Evolutionary conservation across 2,329 filamentous ascomycete species (phyloP).

Genomic region (Monilinia aucupariae): DNA sequence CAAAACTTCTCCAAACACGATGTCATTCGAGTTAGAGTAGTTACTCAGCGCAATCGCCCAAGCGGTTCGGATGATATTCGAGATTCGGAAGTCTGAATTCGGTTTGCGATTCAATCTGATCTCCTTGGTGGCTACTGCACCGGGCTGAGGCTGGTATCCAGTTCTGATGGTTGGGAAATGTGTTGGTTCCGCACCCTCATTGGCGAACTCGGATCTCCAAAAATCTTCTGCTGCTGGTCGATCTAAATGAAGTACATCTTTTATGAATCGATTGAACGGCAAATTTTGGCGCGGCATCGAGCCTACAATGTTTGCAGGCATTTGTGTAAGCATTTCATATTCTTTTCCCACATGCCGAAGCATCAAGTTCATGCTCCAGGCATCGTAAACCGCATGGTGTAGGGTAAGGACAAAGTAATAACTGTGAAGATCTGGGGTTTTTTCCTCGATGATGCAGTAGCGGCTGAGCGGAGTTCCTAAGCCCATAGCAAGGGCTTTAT

Average conservation of each 20-base stretch:
- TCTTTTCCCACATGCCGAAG: constrained; percentile 30
- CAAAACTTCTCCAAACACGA: constrained; percentile 42
- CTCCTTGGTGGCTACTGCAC: not conserved
- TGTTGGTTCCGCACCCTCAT: constrained; percentile 40
- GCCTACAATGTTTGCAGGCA: constrained; percentile 31
- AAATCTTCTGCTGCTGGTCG: constrained; percentile 40
- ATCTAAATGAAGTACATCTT: constrained; percentile 41
- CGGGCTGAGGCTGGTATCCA: not conserved
- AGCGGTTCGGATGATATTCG: constrained; percentile 30
- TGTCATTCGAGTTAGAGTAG: constrained; percentile 38
- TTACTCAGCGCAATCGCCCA: constrained; percentile 40
- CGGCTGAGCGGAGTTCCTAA: constrained; percentile 1
- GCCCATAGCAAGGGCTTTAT: not conserved
- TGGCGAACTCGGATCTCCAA: constrained; percentile 43
- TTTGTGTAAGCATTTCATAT: constrained; percentile 20
- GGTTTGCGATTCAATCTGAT: not conserved
- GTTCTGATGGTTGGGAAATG: constrained; percentile 38
- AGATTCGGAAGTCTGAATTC: constrained; percentile 19
- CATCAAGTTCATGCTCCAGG: constrained; percentile 44
- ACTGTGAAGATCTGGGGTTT: constrained; percentile 18
- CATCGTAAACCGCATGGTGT: constrained; percentile 54
- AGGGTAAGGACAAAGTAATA: constrained; percentile 46
- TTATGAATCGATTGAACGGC: constrained; percentile 41
- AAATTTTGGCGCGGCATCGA: not conserved
- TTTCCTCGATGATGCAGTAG: constrained; percentile 5